Evolutionary conservation across 495 filamentous ascomycete species (phyloP), one percentile per base, ranked within the genome.

Genomic region (Astrothelium macrocarpum): DNA sequence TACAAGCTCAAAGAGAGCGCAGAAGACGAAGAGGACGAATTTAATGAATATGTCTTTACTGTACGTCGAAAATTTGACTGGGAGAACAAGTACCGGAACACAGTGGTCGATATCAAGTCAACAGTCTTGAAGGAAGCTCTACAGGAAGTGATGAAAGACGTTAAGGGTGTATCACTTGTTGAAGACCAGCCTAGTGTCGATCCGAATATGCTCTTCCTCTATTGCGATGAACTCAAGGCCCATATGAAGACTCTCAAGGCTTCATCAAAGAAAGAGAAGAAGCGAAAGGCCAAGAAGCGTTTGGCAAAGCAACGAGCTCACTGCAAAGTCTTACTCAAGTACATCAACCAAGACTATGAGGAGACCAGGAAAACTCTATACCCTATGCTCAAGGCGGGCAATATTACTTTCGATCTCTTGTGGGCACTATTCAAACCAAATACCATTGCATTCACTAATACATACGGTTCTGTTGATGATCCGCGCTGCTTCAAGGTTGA

Each of bases 381-480:
- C 67, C 90, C 91, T 0, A 80, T 96, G 69, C 79, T 96, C 18
- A 86, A 91, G 64, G 86, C 87, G 59, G 88, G 89, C 32, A 87
- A 87, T 61, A 95, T 97, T 71, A 95, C 91, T 4, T 97, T 91
- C 64, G 91, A 95, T 63, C 81, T 95, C 11, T 73, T 95, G 3
- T 95, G 92, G 92, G 90, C 92, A 1, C 75, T 97, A 7, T 92
- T 90, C 79, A 95, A 95, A 69, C 91, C 92, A 5, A 93, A 95
- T 69, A 90, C 90, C 16, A 83, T 95, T 42, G 87, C 87, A 1
- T 93, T 88, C 68, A 88, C 89, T 0, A 84, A 84, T 1, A 94
- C 90, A 1, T 94, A 95, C 67, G 89, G 88, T 2, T 86, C 82
- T 53, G 73, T 79, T 20, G 90, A 95, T 59, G 89, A 96, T 70